phyloP scores from a whole-genome alignment of 2,329 filamentous ascomycete genomes.

The Fusarium napiforme region DNA sequence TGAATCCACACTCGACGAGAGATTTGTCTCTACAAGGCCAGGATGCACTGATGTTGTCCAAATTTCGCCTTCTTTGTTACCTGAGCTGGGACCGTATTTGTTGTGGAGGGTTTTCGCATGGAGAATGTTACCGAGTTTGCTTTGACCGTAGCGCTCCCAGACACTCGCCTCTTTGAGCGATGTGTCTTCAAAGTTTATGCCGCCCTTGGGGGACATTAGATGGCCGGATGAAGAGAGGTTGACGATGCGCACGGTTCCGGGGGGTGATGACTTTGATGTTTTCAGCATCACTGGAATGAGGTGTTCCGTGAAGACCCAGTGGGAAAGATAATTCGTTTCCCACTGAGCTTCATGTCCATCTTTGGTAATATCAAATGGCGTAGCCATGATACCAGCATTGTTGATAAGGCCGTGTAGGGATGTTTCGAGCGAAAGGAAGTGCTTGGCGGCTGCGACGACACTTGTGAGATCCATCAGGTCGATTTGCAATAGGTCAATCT shows the following conservation, averaged over 20 bases:
- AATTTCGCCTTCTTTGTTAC: constrained; percentile 16
- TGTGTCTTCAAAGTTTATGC: constrained; percentile 20
- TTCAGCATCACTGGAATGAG: constrained; percentile 26
- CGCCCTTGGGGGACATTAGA: constrained; percentile 12
- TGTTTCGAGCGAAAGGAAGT: constrained; percentile 16
- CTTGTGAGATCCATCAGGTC: constrained; percentile 14
- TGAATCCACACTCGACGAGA: background rate
- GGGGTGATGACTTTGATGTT: constrained; percentile 4
- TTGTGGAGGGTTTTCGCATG: constrained; percentile 25
- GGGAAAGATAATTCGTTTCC: constrained; percentile 34
- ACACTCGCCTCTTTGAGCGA: background rate
- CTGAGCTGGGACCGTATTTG: constrained; percentile 23
- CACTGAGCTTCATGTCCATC: constrained; percentile 30
- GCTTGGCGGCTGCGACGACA: constrained; percentile 25
- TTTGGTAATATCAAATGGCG: constrained; percentile 14
- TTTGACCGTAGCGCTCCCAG: constrained; percentile 26
- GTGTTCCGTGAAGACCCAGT: constrained; percentile 29
- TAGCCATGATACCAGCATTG: constrained; percentile 35
- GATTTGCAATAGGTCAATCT: constrained; percentile 19
- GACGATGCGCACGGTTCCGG: constrained; percentile 16
- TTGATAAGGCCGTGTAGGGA: constrained; percentile 25
- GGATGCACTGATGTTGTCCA: constrained; percentile 31
- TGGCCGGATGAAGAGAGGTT: constrained; percentile 33
- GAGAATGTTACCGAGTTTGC: constrained; percentile 34
- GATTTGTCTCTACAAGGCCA: constrained; percentile 24